Conservation (phyloP, 495 filamentous ascomycete genomes). For the Clavariopsis aquatica region DNA sequence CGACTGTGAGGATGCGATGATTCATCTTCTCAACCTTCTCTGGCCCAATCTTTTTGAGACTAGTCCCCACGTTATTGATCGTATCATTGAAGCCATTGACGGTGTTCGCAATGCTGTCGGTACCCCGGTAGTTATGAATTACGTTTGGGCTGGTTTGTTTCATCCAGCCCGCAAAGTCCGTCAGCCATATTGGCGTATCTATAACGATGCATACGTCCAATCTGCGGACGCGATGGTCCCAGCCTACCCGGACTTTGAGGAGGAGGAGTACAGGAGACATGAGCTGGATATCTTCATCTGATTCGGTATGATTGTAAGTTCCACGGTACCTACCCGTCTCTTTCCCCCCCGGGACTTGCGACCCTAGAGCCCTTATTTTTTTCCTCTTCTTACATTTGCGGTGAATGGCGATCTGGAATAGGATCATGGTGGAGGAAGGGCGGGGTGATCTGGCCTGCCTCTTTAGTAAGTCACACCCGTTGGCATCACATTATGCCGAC, state of each 20-base stretch:
- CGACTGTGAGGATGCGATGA: constrained; percentile 98
- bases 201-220: constrained; percentile 97
- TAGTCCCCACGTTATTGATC: constrained; percentile 96
- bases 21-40: constrained; percentile 92
- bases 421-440: neutral
- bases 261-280: constrained; percentile 69
- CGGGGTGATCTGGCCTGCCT: neutral
- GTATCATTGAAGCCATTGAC: constrained; percentile 94
- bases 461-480: neutral
- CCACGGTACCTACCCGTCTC: neutral
- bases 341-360: neutral
- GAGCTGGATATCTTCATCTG: constrained; percentile 85
- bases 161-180: constrained; percentile 94
- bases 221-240: constrained; percentile 92
- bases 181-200: constrained; percentile 88
- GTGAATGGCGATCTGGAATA: neutral
- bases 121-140: constrained; percentile 89
- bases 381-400: neutral
- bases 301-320: constrained; percentile 26
- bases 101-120: constrained; percentile 94
- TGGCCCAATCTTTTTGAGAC: constrained; percentile 99
- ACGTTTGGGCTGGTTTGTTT: constrained; percentile 96
- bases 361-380: neutral
- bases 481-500: neutral
- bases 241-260: constrained; percentile 83